phyloP scores from a whole-genome alignment of 306 rosid species.

The Dalbergia cochinchinensis region DNA sequence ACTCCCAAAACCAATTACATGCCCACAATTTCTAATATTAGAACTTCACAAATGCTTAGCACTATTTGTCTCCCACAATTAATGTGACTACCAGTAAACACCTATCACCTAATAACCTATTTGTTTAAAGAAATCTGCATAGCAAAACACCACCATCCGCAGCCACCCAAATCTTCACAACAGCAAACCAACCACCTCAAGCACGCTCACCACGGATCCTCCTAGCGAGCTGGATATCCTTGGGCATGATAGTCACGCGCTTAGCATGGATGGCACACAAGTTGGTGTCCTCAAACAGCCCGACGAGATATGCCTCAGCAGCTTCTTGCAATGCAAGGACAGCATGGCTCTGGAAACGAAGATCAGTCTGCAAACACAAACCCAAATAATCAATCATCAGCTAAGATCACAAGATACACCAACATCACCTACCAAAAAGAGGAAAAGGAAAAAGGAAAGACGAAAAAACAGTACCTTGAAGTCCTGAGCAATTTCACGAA shows the following conservation, averaged over 20 bases:
- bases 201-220: constrained; percentile 97
- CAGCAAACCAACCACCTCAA: constrained; percentile 14
- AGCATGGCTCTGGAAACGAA: constrained; percentile 97
- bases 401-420: no score
- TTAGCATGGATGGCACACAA: constrained; percentile 93
- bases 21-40: constrained; percentile 3
- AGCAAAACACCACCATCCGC: constrained; percentile 52
- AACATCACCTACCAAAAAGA: no score
- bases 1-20: constrained; percentile 35
- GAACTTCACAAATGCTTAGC: constrained; percentile 32
- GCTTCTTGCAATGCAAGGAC: constrained; percentile 94
- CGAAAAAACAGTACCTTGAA: constrained; percentile 61
- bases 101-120: constrained; percentile 37
- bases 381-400: no score
- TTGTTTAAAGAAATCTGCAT: constrained; percentile 9
- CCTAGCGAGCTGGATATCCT: constrained; percentile 92
- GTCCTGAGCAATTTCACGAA: constrained; percentile 95
- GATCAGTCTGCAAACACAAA: constrained; percentile 69
- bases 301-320: constrained; percentile 92
- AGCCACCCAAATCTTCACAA: constrained; percentile 50
- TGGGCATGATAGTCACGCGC: constrained; percentile 95
- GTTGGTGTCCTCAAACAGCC: constrained; percentile 91
- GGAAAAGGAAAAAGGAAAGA: no score
- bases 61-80: constrained; percentile 44
- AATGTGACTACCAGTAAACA: constrained; percentile 30